Percentiles rank a stretch among this genome's conserved stretches.
phyloP scores from a whole-genome alignment of 805 yeast species.

The Myxozyma melibiosi region DNA sequence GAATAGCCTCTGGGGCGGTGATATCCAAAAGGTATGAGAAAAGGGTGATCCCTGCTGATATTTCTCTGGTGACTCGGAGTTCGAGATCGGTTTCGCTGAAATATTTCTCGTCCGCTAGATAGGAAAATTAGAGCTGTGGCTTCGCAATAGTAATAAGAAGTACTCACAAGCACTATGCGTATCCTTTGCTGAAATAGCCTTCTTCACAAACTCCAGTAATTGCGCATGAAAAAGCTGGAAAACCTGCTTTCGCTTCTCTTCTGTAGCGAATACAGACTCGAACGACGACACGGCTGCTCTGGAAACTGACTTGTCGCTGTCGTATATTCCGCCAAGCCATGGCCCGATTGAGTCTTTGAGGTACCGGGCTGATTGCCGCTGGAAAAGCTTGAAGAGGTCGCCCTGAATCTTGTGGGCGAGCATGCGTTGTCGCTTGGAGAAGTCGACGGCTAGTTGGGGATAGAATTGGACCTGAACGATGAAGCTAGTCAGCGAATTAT shows the following conservation, averaged over 20 bases:
- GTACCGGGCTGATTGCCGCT: conserved; percentile 63
- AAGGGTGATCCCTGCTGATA: conserved; percentile 22
- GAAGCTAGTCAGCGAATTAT: no score
- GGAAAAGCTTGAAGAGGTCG: conserved; percentile 51
- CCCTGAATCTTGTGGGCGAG: conserved; percentile 69
- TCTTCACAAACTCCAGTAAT: conserved; percentile 57
- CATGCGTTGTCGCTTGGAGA: conserved; percentile 63
- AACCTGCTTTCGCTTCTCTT: conserved; percentile 55
- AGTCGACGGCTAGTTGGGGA: conserved; percentile 75
- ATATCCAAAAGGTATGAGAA: conserved; percentile 19
- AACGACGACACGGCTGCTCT: conserved; percentile 53
- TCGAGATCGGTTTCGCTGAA: conserved; percentile 23
- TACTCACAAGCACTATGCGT: conserved; percentile 16
- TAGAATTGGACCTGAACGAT: conserved; percentile 57
- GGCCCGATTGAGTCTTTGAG: conserved; percentile 72
- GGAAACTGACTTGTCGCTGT: conserved; percentile 65
- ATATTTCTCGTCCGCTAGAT: conserved; percentile 28
- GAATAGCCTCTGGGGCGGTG: conserved; percentile 19
- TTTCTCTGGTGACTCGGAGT: conserved; percentile 18
- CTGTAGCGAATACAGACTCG: conserved; percentile 57
- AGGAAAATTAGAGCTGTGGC: neutral
- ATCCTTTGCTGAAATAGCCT: conserved; percentile 45
- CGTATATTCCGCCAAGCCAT: conserved; percentile 72
- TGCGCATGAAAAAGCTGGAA: conserved; percentile 63
- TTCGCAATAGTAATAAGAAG: neutral